A percentile compares a stretch with the other conserved stretches of the same genome.
Conservation (phyloP, 495 filamentous ascomycete genomes). For the Aspergillus ostianus region DNA sequence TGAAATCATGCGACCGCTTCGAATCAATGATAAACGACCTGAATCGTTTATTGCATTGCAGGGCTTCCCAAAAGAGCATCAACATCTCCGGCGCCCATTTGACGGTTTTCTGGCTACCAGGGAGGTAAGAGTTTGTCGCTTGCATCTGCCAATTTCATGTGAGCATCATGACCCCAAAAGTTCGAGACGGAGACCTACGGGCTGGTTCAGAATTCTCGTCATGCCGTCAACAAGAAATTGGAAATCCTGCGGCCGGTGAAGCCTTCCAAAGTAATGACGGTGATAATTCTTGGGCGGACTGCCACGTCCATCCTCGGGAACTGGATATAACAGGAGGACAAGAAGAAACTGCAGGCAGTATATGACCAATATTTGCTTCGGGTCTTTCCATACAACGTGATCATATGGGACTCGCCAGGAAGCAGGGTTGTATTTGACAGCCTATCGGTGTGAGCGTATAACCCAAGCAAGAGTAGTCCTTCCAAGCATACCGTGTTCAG, state of each 20-base stretch:
- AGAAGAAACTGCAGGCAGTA: constrained; percentile 92
- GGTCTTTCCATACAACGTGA: constrained; percentile 88
- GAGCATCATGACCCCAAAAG: not conserved
- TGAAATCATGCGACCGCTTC: constrained; percentile 87
- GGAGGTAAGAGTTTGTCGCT: constrained; percentile 82
- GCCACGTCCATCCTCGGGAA: constrained; percentile 70
- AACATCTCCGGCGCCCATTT: constrained; percentile 96
- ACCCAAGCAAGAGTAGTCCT: not conserved
- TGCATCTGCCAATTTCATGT: constrained; percentile 57
- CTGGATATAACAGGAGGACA: constrained; percentile 82
- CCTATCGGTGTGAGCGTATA: constrained; percentile 44
- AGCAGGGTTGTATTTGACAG: constrained; percentile 94
- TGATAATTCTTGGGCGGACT: constrained; percentile 80
- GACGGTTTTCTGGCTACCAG: constrained; percentile 75
- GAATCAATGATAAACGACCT: constrained; percentile 96
- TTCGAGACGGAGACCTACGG: constrained; percentile 41
- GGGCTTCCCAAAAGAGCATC: constrained; percentile 95
- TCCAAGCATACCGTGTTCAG: constrained; percentile 78
- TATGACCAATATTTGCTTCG: constrained; percentile 87
- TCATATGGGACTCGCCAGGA: constrained; percentile 95
- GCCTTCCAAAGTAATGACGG: constrained; percentile 83
- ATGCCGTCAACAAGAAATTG: constrained; percentile 97
- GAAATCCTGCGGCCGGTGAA: constrained; percentile 95
- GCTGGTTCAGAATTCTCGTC: constrained; percentile 89
- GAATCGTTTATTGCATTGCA: constrained; percentile 98